Evolutionary conservation across 768 basidiomycete species (phyloP).

Genomic region (Kwoniella sp.): DNA sequence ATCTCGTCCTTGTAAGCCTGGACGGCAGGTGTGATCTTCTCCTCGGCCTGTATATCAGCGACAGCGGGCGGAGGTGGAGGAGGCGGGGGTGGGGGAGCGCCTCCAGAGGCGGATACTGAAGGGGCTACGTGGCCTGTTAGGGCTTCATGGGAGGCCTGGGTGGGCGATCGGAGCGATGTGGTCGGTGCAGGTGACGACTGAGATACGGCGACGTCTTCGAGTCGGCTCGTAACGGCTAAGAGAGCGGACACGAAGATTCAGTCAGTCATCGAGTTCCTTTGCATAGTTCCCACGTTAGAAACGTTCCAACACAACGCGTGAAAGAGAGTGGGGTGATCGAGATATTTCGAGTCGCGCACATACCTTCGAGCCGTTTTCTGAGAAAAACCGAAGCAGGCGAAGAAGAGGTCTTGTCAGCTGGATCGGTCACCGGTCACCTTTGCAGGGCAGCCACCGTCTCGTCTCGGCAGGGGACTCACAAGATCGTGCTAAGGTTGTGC

Average conservation of each 20-base stretch:
- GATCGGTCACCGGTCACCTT: no score
- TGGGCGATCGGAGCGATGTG: conserved; percentile 42
- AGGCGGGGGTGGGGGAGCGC: conserved; percentile 43
- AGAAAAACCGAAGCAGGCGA: background rate
- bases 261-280: no score
- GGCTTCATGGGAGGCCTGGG: conserved; percentile 39
- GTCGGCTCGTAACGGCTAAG: conserved; percentile 88
- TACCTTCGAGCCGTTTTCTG: conserved; percentile 55
- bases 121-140: conserved; percentile 43
- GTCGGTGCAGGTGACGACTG: conserved; percentile 47
- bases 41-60: conserved; percentile 37
- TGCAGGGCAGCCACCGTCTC: no score
- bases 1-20: conserved; percentile 73
- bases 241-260: no score
- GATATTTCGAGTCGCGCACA: no score
- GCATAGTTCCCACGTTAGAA: no score
- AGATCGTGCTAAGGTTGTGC: conserved; percentile 45
- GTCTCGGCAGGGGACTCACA: conserved; percentile 44
- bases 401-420: no score
- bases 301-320: no score
- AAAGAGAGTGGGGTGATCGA: no score
- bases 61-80: conserved; percentile 52
- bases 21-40: conserved; percentile 65
- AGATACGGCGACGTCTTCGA: conserved; percentile 81
- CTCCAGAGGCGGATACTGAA: conserved; percentile 44